These are phyloP conservation scores for Acanthamoeba triangularis DNA, from an alignment of 208 protist species.

Conservation along the genomic window DNA sequence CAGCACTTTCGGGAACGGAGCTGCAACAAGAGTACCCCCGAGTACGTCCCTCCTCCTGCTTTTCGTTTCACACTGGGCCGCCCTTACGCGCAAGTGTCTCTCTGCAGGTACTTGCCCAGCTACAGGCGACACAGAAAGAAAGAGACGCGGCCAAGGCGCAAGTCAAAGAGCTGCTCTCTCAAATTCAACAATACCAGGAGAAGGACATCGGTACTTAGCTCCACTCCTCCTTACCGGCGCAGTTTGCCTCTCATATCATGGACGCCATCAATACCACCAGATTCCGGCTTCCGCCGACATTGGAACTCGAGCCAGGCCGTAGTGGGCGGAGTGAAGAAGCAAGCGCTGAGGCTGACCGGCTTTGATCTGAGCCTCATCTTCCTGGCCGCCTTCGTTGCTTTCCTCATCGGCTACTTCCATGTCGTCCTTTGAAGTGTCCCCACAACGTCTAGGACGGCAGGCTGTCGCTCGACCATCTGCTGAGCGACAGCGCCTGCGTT, in stretches of 20 bases:
- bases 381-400: background rate
- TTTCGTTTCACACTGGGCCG: background rate
- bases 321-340: slow-evolving; percentile 43
- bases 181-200: slow-evolving; percentile 70
- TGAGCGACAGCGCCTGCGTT: too few species aligned
- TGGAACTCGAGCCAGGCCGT: slow-evolving; percentile 42
- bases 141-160: slow-evolving; percentile 53
- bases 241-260: background rate
- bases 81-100: background rate
- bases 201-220: slow-evolving; percentile 39
- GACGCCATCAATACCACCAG: background rate
- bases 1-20: slow-evolving; percentile 13
- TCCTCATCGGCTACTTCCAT: slow-evolving; percentile 35
- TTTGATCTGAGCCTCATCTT: slow-evolving; percentile 22
- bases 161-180: slow-evolving; percentile 71
- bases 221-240: background rate
- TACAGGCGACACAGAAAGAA: slow-evolving; percentile 57
- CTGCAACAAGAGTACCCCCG: slow-evolving; percentile 37
- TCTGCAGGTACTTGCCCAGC: background rate
- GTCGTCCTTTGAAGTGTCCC: background rate
- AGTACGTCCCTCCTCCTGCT: background rate
- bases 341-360: background rate
- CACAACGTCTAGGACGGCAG: background rate
- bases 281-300: slow-evolving; percentile 36
- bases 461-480: too few species aligned